Conservation (phyloP, 208 protist species). For the Acanthamoeba triangularis region DNA sequence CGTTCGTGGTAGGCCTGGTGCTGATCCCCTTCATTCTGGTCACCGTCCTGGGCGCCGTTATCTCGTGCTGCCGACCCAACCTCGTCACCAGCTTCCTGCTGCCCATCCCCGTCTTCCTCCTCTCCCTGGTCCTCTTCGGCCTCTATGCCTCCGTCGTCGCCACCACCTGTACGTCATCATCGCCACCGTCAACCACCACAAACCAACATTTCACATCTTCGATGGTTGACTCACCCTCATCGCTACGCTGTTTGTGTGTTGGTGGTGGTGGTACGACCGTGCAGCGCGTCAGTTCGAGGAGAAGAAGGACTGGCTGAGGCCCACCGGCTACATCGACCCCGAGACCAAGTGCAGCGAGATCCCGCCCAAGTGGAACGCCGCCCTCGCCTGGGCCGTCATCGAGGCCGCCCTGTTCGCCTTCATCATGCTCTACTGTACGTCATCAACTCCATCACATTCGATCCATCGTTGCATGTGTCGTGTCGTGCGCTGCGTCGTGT, state of each 20-base stretch:
- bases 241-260: neutral
- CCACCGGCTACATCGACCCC: neutral
- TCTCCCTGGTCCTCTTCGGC: slow-evolving; percentile 14
- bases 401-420: neutral
- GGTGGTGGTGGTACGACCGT: neutral
- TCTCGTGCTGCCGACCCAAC: slow-evolving; percentile 17
- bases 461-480: neutral
- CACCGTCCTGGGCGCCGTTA: slow-evolving; percentile 6
- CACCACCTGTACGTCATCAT: slow-evolving; percentile 14
- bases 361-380: slow-evolving; percentile 62
- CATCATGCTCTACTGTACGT: slow-evolving; percentile 35
- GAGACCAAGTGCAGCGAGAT: slow-evolving; percentile 54
- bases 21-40: slow-evolving; percentile 47
- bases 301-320: slow-evolving; percentile 47
- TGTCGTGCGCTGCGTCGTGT: neutral
- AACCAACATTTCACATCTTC: neutral
- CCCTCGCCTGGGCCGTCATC: slow-evolving; percentile 45
- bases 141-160: slow-evolving; percentile 34
- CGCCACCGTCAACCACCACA: neutral
- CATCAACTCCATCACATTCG: neutral
- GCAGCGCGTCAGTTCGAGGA: slow-evolving; percentile 44
- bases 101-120: slow-evolving; percentile 32
- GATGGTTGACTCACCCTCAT: neutral
- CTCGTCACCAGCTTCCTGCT: slow-evolving; percentile 23
- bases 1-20: slow-evolving; percentile 27